Conservation (phyloP, 148 eudicot species). For the Spergularia bocconei region DNA sequence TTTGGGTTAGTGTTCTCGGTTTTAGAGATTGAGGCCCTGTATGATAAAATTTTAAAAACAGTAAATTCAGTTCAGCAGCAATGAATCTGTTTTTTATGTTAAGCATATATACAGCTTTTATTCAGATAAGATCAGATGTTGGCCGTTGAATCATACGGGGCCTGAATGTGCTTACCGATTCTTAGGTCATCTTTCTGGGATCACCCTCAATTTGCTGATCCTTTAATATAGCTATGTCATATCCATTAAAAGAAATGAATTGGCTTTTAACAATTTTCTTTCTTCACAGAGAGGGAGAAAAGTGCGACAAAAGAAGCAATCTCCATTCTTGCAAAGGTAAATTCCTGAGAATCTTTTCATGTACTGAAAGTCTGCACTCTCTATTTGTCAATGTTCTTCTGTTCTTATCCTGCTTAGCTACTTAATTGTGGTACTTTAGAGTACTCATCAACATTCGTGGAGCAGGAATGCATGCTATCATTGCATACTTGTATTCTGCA, state of each 20-base stretch:
- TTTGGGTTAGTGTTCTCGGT: neutral
- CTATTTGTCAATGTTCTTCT: constrained; percentile 3
- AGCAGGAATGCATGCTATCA: neutral
- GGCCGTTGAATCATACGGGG: no score
- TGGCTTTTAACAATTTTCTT: constrained; percentile 13
- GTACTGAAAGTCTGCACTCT: neutral
- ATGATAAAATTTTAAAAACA: no score
- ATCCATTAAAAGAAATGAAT: constrained; percentile 1
- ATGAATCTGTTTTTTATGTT: no score
- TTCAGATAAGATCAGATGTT: no score
- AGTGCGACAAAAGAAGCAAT: constrained; percentile 90
- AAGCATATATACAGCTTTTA: no score
- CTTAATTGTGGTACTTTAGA: neutral
- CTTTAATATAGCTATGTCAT: neutral
- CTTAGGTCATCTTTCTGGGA: neutral
- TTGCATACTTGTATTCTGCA: no score
- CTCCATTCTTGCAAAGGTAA: constrained; percentile 67
- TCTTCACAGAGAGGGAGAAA: constrained; percentile 77
- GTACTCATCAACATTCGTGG: neutral
- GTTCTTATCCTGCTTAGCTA: neutral
- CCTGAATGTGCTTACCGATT: no score
- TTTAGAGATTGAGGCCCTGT: no score
- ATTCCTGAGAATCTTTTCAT: constrained; percentile 1
- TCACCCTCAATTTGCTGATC: no score
- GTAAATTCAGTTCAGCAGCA: no score